Evolutionary conservation across 164 flowering plant genomes (phyloP).

Genomic region (Buxus sempervirens): DNA sequence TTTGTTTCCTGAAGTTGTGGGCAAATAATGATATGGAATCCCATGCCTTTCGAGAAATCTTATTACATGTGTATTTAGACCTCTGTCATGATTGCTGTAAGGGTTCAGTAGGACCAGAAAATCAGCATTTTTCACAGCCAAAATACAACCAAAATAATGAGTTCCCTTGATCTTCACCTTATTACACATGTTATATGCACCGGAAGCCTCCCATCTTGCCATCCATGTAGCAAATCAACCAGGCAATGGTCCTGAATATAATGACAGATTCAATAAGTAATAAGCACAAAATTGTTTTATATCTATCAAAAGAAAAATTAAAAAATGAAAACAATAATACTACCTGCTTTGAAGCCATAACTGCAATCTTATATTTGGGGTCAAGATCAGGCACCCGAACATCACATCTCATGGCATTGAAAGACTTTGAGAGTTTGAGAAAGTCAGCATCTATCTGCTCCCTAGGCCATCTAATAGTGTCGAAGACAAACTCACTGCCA

Average conservation of each 20-base stretch:
- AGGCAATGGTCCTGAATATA: conserved; percentile 81
- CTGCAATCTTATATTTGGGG: conserved; percentile 81
- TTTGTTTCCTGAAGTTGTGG: conserved; percentile 45
- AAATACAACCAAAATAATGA: not conserved
- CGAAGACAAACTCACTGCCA: conserved; percentile 83
- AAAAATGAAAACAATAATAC: too few species aligned
- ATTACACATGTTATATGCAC: conserved; percentile 83
- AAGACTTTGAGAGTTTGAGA: conserved; percentile 44
- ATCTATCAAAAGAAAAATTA: not conserved
- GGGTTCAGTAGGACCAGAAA: not conserved
- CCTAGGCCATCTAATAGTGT: conserved; percentile 78
- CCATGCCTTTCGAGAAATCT: conserved; percentile 85
- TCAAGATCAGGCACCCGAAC: conserved; percentile 76
- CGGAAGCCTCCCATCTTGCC: conserved; percentile 88
- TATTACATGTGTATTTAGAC: conserved; percentile 75
- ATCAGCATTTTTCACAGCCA: not conserved
- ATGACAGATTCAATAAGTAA: conserved; percentile 1
- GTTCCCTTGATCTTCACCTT: conserved; percentile 42
- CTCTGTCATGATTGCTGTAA: conserved; percentile 86
- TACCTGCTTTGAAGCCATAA: conserved; percentile 90
- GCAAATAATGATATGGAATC: conserved; percentile 72
- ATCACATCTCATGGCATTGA: conserved; percentile 68
- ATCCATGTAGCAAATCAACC: conserved; percentile 74
- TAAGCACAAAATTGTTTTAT: not conserved
- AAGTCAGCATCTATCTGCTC: conserved; percentile 81